A percentile compares a stretch with the other conserved stretches of the same genome.
phyloP scores from a whole-genome alignment of 345 rosid genomes.

The Salix purpurea region DNA sequence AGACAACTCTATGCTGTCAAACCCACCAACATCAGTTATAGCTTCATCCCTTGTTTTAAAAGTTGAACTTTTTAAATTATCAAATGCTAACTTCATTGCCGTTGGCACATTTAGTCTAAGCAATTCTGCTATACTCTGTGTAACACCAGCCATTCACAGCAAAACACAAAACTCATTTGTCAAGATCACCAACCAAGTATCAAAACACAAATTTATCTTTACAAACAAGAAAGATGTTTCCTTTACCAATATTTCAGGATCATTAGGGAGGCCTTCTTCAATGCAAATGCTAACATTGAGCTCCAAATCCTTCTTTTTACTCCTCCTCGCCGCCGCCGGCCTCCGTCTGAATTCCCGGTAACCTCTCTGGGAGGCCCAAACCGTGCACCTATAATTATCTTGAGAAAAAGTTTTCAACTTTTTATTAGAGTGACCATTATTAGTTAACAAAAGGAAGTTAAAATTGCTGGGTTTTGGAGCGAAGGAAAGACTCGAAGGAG shows the following conservation, averaged over 20 bases:
- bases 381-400: neutral
- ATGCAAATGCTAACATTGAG: constrained; percentile 76
- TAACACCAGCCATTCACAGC: neutral
- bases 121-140: constrained; percentile 80
- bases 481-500: neutral
- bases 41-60: constrained; percentile 70
- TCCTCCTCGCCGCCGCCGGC: constrained; percentile 28
- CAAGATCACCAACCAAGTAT: neutral
- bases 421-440: constrained; percentile 24
- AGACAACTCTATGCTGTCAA: constrained; percentile 67
- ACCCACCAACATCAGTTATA: constrained; percentile 63
- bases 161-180: neutral
- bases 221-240: neutral
- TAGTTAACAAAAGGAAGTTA: constrained; percentile 11
- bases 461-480: constrained; percentile 15
- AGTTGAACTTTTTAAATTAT: constrained; percentile 51
- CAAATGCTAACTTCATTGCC: constrained; percentile 78
- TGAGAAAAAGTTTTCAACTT: constrained; percentile 13
- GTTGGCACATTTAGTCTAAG: constrained; percentile 78
- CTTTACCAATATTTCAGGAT: constrained; percentile 69
- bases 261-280: constrained; percentile 82
- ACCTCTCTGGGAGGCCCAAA: constrained; percentile 52
- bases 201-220: neutral
- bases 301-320: constrained; percentile 55
- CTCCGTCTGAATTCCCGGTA: constrained; percentile 58